phyloP scores from a whole-genome alignment of 768 basidiomycete genomes.

The Suillus brevipes region DNA sequence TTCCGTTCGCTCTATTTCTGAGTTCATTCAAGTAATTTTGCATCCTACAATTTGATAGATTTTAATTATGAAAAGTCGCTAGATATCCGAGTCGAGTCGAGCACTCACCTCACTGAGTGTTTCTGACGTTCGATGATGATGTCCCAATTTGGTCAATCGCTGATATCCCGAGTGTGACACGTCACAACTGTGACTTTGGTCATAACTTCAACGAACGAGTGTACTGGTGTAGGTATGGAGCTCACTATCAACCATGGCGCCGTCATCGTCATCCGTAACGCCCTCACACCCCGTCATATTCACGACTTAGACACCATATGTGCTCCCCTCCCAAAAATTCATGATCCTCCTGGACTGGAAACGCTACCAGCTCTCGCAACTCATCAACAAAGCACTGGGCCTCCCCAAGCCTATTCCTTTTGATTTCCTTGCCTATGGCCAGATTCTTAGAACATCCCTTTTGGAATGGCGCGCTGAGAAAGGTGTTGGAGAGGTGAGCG shows the following conservation, averaged over 20 bases:
- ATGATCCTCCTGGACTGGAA: conserved; percentile 90
- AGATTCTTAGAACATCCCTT: conserved; percentile 70
- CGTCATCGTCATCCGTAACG: conserved; percentile 11
- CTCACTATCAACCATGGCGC: background rate
- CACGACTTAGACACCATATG: conserved; percentile 70
- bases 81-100: too few species aligned
- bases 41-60: too few species aligned
- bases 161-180: too few species aligned
- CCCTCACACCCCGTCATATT: conserved; percentile 63
- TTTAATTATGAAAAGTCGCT: too few species aligned
- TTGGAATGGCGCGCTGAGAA: conserved; percentile 74
- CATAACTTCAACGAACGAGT: background rate
- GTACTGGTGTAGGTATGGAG: background rate
- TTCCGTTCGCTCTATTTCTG: too few species aligned
- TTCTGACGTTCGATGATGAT: too few species aligned
- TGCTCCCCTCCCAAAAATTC: conserved; percentile 84
- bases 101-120: too few species aligned
- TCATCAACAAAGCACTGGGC: conserved; percentile 91
- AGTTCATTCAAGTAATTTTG: too few species aligned
- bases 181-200: too few species aligned
- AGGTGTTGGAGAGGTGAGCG: conserved; percentile 66
- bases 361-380: conserved; percentile 95
- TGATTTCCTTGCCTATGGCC: conserved; percentile 88
- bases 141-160: too few species aligned
- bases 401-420: conserved; percentile 82